Percentiles rank a stretch among this genome's conserved stretches.
Evolutionary conservation across 192 early-diverging fungal genomes (phyloP).

Genomic region (Polychytrium aggregatum): DNA sequence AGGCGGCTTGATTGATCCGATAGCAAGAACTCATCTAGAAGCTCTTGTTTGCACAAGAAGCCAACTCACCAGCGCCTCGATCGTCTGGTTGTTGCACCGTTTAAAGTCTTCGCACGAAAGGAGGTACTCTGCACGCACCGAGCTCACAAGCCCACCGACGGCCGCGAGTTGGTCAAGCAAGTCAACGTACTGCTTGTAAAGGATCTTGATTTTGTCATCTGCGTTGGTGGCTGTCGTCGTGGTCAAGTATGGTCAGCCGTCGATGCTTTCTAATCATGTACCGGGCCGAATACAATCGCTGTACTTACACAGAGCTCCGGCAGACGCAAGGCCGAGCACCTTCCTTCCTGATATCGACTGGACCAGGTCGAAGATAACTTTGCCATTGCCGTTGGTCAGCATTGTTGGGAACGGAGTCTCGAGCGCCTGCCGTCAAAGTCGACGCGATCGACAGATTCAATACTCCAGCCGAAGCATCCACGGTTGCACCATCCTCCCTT

Average conservation of each 20-base stretch:
- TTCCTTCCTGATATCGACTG: conserved; percentile 32
- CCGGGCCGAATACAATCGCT: not conserved
- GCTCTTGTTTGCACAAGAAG: not conserved
- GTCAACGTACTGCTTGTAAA: conserved; percentile 17
- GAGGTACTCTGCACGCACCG: conserved; percentile 35
- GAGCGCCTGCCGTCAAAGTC: no score
- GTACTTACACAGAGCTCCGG: conserved; percentile 1
- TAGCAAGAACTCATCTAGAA: no score
- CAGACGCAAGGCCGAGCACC: no score
- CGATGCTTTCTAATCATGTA: no score
- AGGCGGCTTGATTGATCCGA: no score
- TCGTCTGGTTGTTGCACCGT: not conserved
- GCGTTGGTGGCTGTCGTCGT: not conserved
- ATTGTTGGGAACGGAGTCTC: conserved; percentile 21
- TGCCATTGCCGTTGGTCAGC: conserved; percentile 11
- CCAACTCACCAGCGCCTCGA: not conserved
- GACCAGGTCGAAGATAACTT: conserved; percentile 21
- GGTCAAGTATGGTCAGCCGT: no score
- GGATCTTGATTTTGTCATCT: conserved; percentile 15
- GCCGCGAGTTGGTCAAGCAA: conserved; percentile 16
- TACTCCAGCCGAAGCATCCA: no score
- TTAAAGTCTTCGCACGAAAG: conserved; percentile 28
- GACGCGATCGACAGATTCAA: no score
- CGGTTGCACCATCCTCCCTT: no score
- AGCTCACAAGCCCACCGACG: conserved; percentile 25